phyloP scores from a whole-genome alignment of 352 stramenopile species.

The Phytopythium vexans region DNA sequence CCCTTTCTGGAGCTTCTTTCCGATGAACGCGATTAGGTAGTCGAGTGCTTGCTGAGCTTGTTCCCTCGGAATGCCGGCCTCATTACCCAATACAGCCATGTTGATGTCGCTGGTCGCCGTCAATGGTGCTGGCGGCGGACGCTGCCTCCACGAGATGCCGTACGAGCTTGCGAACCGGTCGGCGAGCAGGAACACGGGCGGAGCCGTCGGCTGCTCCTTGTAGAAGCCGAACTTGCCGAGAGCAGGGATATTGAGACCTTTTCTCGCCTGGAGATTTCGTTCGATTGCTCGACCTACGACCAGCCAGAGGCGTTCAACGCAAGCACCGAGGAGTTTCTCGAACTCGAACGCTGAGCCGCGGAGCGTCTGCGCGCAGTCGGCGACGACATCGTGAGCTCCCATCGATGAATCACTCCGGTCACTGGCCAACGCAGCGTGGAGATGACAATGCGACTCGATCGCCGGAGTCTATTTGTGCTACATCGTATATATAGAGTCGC shows the following conservation, averaged over 20 bases:
- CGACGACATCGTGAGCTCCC: constrained; percentile 27
- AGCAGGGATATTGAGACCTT: constrained; percentile 31
- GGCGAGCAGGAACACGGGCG: constrained; percentile 45
- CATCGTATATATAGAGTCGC: too few species aligned
- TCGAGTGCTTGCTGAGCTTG: constrained; percentile 41
- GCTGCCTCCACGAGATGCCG: constrained; percentile 30
- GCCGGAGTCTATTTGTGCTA: too few species aligned
- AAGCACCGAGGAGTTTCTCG: constrained; percentile 46
- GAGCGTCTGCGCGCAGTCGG: constrained; percentile 49
- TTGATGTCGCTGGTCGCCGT: constrained; percentile 37
- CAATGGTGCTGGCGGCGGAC: constrained; percentile 38
- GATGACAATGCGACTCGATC: too few species aligned
- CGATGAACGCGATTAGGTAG: constrained; percentile 36
- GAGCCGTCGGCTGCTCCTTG: constrained; percentile 22
- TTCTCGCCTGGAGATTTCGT: constrained; percentile 26
- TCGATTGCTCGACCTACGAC: constrained; percentile 18
- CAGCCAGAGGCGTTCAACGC: constrained; percentile 48
- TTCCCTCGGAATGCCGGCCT: constrained; percentile 36
- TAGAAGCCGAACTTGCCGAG: constrained; percentile 66
- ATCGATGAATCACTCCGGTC: constrained; percentile 4
- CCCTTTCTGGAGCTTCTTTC: constrained; percentile 30
- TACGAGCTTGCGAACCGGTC: constrained; percentile 47
- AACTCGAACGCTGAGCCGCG: constrained; percentile 51
- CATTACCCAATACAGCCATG: constrained; percentile 40
- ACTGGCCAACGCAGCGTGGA: not conserved